Evolutionary conservation across 768 basidiomycete genomes (phyloP).

Genomic region (Suillus subluteus): DNA sequence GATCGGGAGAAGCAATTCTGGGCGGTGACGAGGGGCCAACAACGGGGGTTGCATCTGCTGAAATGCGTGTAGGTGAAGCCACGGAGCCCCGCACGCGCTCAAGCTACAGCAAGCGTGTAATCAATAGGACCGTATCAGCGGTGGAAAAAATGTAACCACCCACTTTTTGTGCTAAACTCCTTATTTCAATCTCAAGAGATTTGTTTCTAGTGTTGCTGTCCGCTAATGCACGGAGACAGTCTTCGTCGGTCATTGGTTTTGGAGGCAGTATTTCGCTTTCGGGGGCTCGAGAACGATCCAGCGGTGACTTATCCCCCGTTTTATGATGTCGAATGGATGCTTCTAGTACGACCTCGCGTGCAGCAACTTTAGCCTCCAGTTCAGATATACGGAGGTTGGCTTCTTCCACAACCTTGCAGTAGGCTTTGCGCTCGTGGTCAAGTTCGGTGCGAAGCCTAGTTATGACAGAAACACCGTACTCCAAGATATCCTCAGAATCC

Average conservation of each 20-base stretch:
- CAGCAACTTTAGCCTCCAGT: slow-evolving; percentile 57
- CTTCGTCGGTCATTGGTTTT: slow-evolving; percentile 36
- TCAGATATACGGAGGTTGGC: slow-evolving; percentile 45
- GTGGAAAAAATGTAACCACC: slow-evolving; percentile 14
- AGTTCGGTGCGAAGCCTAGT: slow-evolving; percentile 45
- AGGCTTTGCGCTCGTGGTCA: slow-evolving; percentile 47
- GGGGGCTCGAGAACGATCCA: background rate
- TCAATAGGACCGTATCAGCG: background rate
- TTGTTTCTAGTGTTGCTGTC: slow-evolving; percentile 44
- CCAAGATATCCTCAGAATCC: slow-evolving; percentile 32
- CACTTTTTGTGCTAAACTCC: slow-evolving; percentile 40
- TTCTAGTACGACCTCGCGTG: slow-evolving; percentile 61
- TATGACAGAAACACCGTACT: slow-evolving; percentile 51
- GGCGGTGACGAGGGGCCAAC: background rate
- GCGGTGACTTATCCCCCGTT: slow-evolving; percentile 1
- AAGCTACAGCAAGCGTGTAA: background rate
- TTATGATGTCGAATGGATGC: slow-evolving; percentile 20
- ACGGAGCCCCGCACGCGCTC: background rate
- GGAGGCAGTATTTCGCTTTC: slow-evolving; percentile 18
- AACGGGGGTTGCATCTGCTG: background rate
- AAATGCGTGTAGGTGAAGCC: background rate
- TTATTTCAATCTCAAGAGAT: slow-evolving; percentile 48
- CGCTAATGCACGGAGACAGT: slow-evolving; percentile 45
- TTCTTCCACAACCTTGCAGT: slow-evolving; percentile 41
- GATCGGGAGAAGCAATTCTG: too few species aligned